Evolutionary conservation across 495 filamentous ascomycete genomes (phyloP).

Genomic region (Penicillium robsamsonii): DNA sequence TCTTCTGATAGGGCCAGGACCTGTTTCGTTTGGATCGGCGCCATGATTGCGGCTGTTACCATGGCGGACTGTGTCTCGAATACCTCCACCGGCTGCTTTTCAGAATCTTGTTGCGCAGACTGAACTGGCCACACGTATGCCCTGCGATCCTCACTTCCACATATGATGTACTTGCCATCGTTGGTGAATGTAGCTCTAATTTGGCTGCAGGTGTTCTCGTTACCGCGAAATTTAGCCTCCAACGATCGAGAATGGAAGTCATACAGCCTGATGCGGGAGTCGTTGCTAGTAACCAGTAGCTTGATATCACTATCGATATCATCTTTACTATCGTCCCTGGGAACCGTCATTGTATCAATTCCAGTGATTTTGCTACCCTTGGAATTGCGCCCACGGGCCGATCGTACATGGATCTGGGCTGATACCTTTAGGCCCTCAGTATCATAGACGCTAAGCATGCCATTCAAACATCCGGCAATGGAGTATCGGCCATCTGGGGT

Average conservation of each 20-base stretch:
- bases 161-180: slow-evolving; percentile 83
- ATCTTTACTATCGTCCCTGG: slow-evolving; percentile 55
- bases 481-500: slow-evolving; percentile 87
- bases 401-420: slow-evolving; percentile 84
- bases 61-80: slow-evolving; percentile 88
- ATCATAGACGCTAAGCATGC: slow-evolving; percentile 88
- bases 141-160: slow-evolving; percentile 87
- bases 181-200: slow-evolving; percentile 89
- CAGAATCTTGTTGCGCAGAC: slow-evolving; percentile 62
- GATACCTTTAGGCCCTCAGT: slow-evolving; percentile 86
- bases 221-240: slow-evolving; percentile 88
- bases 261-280: slow-evolving; percentile 91
- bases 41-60: slow-evolving; percentile 83
- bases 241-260: slow-evolving; percentile 78
- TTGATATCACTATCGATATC: slow-evolving; percentile 73
- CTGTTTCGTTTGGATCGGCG: slow-evolving; percentile 74
- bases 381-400: slow-evolving; percentile 85
- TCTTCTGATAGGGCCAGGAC: slow-evolving; percentile 78
- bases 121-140: slow-evolving; percentile 84
- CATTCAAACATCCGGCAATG: slow-evolving; percentile 85
- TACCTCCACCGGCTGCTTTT: slow-evolving; percentile 77
- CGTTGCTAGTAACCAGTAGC: slow-evolving; percentile 89
- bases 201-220: slow-evolving; percentile 88
- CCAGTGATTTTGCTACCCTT: slow-evolving; percentile 98
- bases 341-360: slow-evolving; percentile 72